Conservation (phyloP, 2,329 filamentous ascomycete species). For the Pseudogymnoascus sp. region DNA sequence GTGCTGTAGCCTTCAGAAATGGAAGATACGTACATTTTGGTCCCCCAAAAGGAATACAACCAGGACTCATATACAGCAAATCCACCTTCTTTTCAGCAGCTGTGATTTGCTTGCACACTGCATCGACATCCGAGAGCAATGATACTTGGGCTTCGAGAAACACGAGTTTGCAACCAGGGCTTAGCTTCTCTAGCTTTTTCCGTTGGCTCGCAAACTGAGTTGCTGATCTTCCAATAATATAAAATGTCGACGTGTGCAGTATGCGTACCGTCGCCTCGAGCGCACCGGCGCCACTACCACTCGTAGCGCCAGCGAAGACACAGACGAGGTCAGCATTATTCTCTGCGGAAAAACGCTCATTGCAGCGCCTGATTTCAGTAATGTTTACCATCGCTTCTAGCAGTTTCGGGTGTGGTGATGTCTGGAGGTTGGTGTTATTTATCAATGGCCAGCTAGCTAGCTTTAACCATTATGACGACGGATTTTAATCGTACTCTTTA, state of each 20-base stretch:
- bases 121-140: constrained; percentile 43
- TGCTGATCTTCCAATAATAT: neutral
- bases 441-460: neutral
- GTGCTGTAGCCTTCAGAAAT: constrained; percentile 12
- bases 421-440: neutral
- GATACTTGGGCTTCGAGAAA: constrained; percentile 45
- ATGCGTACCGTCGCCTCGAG: constrained; percentile 13
- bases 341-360: constrained; percentile 10
- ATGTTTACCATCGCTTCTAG: constrained; percentile 17
- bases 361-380: constrained; percentile 3
- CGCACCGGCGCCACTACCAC: constrained; percentile 35
- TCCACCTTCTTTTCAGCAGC: constrained; percentile 38
- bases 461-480: neutral
- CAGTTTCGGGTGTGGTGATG: neutral
- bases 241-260: constrained; percentile 11
- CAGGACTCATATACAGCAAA: constrained; percentile 39
- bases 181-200: constrained; percentile 36
- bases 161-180: constrained; percentile 36
- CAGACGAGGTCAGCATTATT: constrained; percentile 32
- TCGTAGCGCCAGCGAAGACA: constrained; percentile 44
- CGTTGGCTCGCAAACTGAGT: constrained; percentile 18
- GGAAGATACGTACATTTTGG: constrained; percentile 19
- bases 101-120: constrained; percentile 39
- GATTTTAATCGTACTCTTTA: neutral
- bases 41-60: constrained; percentile 28